Percentiles rank a stretch among this genome's conserved stretches.
Evolutionary conservation across 2,329 filamentous ascomycete genomes (phyloP).

Genomic region (Botryotinia calthae): DNA sequence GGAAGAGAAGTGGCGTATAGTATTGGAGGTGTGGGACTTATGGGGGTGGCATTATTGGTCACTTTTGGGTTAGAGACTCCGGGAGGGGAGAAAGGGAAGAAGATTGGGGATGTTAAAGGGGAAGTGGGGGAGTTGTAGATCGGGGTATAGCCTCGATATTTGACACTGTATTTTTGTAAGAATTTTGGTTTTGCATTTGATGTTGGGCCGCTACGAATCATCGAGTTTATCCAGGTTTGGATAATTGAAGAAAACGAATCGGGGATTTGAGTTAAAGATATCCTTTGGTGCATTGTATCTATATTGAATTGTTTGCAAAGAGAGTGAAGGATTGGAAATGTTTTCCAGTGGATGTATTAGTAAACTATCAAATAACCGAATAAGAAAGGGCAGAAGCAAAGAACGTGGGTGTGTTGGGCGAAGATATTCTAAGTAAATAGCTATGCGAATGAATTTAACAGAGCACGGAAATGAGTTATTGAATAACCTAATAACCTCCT

Average conservation of each 20-base stretch:
- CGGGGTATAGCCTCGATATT: not conserved
- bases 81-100: slow-evolving; percentile 32
- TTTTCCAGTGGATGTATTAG: not conserved
- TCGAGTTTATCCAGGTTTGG: not conserved
- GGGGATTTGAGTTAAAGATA: not conserved
- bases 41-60: slow-evolving; percentile 67
- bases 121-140: slow-evolving; percentile 25
- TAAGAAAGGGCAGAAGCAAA: not conserved
- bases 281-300: not conserved
- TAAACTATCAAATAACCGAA: not conserved
- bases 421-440: not conserved
- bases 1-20: slow-evolving; percentile 82
- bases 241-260: not conserved
- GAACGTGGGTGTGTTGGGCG: not conserved
- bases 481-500: not conserved
- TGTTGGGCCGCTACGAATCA: not conserved
- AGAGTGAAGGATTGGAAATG: not conserved
- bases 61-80: slow-evolving; percentile 63
- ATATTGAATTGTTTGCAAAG: not conserved
- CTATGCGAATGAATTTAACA: not conserved
- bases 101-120: slow-evolving; percentile 28
- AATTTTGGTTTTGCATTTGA: not conserved
- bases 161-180: not conserved
- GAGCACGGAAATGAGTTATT: not conserved
- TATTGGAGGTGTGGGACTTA: slow-evolving; percentile 76